phyloP scores from a whole-genome alignment of 2,329 filamentous ascomycete genomes.

The Daldinia sp. region DNA sequence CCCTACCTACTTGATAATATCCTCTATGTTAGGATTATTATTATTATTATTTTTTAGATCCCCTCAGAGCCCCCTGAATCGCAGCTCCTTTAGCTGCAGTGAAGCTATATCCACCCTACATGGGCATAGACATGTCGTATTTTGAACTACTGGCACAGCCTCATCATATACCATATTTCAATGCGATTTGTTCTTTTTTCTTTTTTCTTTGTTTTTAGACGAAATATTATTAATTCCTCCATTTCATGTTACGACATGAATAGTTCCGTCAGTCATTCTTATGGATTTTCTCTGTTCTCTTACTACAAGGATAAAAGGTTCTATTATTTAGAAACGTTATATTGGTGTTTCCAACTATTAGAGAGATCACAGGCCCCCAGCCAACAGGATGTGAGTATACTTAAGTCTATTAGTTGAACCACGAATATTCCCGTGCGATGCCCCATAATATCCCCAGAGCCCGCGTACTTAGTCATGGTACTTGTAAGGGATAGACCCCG shows the following conservation, averaged over 20 bases:
- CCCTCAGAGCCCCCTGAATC: neutral
- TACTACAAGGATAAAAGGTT: too few relatives aligned
- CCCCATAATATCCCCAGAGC: neutral
- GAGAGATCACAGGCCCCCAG: neutral
- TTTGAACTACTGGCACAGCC: neutral
- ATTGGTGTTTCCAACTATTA: neutral
- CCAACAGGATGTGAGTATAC: neutral
- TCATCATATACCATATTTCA: neutral
- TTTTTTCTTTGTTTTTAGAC: too few relatives aligned
- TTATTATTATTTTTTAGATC: too few relatives aligned
- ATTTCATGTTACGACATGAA: too few relatives aligned
- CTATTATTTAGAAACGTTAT: too few relatives aligned
- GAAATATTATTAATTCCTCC: too few relatives aligned
- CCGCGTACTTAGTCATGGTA: neutral
- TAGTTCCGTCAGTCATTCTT: too few relatives aligned
- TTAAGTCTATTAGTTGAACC: neutral
- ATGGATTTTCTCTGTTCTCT: neutral
- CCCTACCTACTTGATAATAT: neutral
- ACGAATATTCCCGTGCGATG: neutral
- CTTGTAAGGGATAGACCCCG: slow-evolving; percentile 6
- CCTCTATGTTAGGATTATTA: neutral
- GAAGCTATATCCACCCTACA: neutral
- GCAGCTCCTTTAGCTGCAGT: neutral
- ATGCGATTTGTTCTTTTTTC: neutral
- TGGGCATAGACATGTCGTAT: neutral